Evolutionary conservation across 257 asterid species (phyloP), one percentile per base, ranked within the genome.

Genomic region (Orobanche coerulescens): DNA sequence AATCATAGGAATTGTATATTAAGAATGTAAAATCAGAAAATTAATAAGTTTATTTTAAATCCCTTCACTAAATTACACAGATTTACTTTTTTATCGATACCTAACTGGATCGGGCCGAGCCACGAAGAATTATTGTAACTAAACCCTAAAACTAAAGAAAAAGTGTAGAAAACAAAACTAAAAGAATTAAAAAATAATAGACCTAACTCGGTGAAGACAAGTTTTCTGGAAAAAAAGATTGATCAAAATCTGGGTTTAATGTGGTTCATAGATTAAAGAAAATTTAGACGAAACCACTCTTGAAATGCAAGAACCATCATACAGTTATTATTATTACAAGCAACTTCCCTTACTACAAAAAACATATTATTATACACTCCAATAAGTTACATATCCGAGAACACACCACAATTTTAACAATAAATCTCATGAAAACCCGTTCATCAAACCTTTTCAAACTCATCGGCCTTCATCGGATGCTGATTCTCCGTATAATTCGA

Each of bases 401-500:
- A 24, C 36, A 36, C 5, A 60, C 34, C 30, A 51, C 61, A 56
- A 71, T 22, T 48, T 36, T 24, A 6, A 74, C 30, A 48, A 58
- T 19, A 23, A 36, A 33, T 34, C 22, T 13, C 15, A 58, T 28
- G 15, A 23, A 25, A 56, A 30, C 64, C 39, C 33, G 8, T n/a
- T n/a, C n/a, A 48, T 67, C 62, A 72, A 60, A 61, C 46, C 59
- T 67, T 84, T 15, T 55, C 78, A 46, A 58, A 74, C 39, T 64
- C 82, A 63, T 68, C 55, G 28, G 71, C 68, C 78, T 70, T 84
- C 62, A 28, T 56, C 69, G 76, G 76, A 71, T 71, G 71, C 66
- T 75, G 85, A 71, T 76, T 66, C 16, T 82, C 81, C 49, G 76
- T 60, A 47, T 40, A 70, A 46, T 66, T 73, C 4, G 94, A 77